Conservation (phyloP, 176 grass and related monocot genomes). For the Oryza punctata region DNA sequence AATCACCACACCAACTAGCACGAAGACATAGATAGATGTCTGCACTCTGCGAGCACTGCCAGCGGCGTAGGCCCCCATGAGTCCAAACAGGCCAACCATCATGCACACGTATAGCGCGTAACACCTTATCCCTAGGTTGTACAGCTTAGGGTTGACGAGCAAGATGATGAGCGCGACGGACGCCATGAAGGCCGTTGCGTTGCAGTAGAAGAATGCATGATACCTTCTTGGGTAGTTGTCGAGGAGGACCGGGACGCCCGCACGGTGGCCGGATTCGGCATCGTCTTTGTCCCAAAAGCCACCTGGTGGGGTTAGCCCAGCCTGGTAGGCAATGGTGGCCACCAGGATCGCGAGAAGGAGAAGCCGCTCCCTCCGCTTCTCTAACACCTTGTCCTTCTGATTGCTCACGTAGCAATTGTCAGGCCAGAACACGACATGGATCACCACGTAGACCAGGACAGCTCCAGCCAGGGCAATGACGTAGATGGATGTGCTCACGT, state of each 20-base stretch:
- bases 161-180: slow-evolving; percentile 41
- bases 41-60: neutral
- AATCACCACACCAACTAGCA: neutral
- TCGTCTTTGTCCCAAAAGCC: slow-evolving; percentile 20
- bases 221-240: slow-evolving; percentile 30
- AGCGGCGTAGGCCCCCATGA: slow-evolving; percentile 19
- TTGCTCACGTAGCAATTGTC: neutral
- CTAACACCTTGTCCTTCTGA: neutral
- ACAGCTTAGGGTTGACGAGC: slow-evolving; percentile 23
- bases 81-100: neutral
- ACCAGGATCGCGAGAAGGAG: slow-evolving; percentile 36
- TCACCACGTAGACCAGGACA: neutral
- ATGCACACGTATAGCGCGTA: neutral
- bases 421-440: neutral
- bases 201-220: slow-evolving; percentile 47
- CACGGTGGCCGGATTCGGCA: neutral
- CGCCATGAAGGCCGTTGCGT: slow-evolving; percentile 31
- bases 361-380: slow-evolving; percentile 31
- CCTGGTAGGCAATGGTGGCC: neutral
- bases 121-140: slow-evolving; percentile 4
- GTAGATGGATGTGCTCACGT: neutral
- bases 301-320: slow-evolving; percentile 12
- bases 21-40: slow-evolving; percentile 20
- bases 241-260: neutral
- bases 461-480: neutral